Percentiles rank a stretch among this genome's conserved stretches.
These are phyloP conservation scores for Cornus suecica DNA, from an alignment of 148 eudicot species.

Conservation along the genomic window DNA sequence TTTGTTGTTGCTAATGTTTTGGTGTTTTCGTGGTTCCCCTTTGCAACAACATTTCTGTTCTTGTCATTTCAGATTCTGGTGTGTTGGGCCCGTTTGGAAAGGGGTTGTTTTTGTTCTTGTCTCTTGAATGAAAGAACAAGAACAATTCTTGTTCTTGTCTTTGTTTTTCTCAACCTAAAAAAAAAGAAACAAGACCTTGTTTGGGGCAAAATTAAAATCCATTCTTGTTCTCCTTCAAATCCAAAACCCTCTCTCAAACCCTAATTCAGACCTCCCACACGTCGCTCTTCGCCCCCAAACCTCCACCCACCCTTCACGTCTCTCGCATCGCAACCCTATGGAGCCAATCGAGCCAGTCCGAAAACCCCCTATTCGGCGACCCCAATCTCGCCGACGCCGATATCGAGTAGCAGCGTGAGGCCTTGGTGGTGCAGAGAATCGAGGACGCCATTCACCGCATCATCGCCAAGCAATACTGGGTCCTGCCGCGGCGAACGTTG, in stretches of 20 bases:
- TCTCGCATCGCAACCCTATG: slow-evolving; percentile 19
- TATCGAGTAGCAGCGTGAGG: slow-evolving; percentile 23
- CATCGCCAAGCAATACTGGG: slow-evolving; percentile 66
- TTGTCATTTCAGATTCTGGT: no score
- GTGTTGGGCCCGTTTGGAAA: no score
- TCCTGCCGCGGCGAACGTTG: slow-evolving; percentile 50
- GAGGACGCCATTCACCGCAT: slow-evolving; percentile 68
- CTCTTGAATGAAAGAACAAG: no score
- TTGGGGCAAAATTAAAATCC: no score
- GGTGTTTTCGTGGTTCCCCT: no score
- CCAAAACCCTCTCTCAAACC: slow-evolving; percentile 47
- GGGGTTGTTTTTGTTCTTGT: no score
- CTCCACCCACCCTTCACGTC: slow-evolving; percentile 3
- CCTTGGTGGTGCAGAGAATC: slow-evolving; percentile 36
- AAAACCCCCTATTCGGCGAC: neutral
- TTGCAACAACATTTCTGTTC: no score
- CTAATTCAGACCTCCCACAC: slow-evolving; percentile 24
- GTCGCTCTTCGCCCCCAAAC: slow-evolving; percentile 1
- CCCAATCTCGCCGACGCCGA: slow-evolving; percentile 6
- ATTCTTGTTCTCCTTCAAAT: no score
- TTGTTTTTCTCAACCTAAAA: no score
- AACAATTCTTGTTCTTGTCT: no score
- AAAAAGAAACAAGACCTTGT: no score
- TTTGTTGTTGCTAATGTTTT: no score
- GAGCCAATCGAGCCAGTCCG: slow-evolving; percentile 36